Evolutionary conservation across 345 rosid genomes (phyloP).

Genomic region (Rhodamnia rubescens): DNA sequence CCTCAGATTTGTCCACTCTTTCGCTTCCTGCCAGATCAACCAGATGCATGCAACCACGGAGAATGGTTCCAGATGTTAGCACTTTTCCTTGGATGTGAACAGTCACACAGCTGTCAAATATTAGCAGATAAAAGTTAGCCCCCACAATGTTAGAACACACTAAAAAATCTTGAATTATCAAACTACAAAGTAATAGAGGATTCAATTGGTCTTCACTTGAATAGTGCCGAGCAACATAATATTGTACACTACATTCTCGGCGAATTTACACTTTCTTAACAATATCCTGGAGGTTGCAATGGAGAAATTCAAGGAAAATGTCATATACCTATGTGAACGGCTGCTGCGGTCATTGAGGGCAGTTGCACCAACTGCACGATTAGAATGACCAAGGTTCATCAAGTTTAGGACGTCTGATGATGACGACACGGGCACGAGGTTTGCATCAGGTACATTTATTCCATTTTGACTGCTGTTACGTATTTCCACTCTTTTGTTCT

Average conservation of each 20-base stretch:
- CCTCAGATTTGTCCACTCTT: constrained; percentile 94
- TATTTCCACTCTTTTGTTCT: constrained; percentile 74
- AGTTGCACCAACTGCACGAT: constrained; percentile 80
- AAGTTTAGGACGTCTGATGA: constrained; percentile 66
- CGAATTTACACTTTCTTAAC: background rate
- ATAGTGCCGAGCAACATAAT: background rate
- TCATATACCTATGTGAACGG: constrained; percentile 80
- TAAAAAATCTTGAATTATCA: background rate
- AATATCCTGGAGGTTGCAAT: background rate
- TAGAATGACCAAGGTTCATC: constrained; percentile 79
- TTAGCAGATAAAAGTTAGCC: background rate
- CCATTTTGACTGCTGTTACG: constrained; percentile 83
- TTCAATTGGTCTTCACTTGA: background rate
- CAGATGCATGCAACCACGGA: constrained; percentile 86
- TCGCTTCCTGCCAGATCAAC: constrained; percentile 98
- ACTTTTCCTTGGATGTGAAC: constrained; percentile 93
- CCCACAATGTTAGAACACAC: background rate
- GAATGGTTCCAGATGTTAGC: constrained; percentile 52
- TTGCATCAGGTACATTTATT: constrained; percentile 90
- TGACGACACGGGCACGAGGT: constrained; percentile 64
- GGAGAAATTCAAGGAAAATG: background rate
- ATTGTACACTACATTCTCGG: background rate
- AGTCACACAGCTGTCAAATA: constrained; percentile 66
- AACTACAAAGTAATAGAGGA: background rate
- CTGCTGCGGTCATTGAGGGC: constrained; percentile 96